Conservation (phyloP, 192 early-diverging fungal species). For the Jimgerdemannia lactiflua region DNA sequence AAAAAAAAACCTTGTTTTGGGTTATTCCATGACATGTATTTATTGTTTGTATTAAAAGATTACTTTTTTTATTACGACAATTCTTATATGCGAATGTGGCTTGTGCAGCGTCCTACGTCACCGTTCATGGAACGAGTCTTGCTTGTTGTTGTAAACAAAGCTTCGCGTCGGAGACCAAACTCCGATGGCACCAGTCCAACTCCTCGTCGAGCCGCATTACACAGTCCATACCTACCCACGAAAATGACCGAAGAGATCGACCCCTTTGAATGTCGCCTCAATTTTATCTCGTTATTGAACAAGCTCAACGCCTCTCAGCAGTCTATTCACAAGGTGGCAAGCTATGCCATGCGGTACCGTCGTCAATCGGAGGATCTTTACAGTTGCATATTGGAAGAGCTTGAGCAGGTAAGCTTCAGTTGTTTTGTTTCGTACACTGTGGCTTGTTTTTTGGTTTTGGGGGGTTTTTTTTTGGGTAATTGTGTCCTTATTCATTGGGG, state of each 20-base stretch:
- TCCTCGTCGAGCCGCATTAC: background rate
- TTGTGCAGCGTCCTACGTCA: background rate
- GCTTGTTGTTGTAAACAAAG: background rate
- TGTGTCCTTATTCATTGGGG: too few relatives aligned
- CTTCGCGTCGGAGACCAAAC: background rate
- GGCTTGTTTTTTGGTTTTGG: background rate
- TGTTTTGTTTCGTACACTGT: background rate
- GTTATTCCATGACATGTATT: too few relatives aligned
- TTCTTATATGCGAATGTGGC: background rate
- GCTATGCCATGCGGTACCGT: slow-evolving; percentile 47
- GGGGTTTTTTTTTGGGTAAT: too few relatives aligned
- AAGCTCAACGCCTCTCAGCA: slow-evolving; percentile 59
- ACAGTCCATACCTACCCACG: too few relatives aligned
- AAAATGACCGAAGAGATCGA: slow-evolving; percentile 41
- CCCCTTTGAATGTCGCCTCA: slow-evolving; percentile 53
- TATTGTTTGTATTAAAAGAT: too few relatives aligned
- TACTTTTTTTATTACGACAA: too few relatives aligned
- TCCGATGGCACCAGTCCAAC: background rate
- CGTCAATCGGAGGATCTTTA: slow-evolving; percentile 53
- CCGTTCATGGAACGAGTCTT: background rate
- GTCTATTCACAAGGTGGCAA: slow-evolving; percentile 50
- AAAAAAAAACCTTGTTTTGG: too few relatives aligned
- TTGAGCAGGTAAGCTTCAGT: slow-evolving; percentile 44
- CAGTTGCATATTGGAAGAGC: slow-evolving; percentile 52
- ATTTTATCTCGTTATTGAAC: slow-evolving; percentile 40